phyloP scores from a whole-genome alignment of 116 monocot genomes.

The Cymodocea nodosa region DNA sequence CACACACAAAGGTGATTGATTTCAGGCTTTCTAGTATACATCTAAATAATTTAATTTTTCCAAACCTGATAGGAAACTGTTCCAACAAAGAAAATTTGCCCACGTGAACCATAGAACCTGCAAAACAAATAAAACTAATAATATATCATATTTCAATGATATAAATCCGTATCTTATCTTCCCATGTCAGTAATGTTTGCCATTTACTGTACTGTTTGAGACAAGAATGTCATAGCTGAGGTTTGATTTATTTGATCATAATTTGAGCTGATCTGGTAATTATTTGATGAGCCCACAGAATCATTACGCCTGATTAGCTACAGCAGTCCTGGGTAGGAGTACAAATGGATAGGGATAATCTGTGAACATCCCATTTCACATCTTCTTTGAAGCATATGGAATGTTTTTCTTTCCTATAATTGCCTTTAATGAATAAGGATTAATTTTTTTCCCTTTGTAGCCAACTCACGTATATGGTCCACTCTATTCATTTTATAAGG shows the following conservation, averaged over 20 bases:
- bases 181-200: neutral
- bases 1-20: neutral
- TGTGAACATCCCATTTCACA: no score
- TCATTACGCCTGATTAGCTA: neutral
- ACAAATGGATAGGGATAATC: no score
- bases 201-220: neutral
- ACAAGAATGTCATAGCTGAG: neutral
- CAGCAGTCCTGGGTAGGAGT: neutral
- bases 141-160: neutral
- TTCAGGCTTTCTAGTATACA: neutral
- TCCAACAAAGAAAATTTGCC: neutral
- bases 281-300: neutral
- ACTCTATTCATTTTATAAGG: no score
- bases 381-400: no score
- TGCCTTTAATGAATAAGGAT: no score
- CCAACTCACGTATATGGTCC: no score
- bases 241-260: neutral
- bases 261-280: neutral
- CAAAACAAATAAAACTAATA: neutral
- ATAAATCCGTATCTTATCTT: neutral
- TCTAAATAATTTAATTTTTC: neutral
- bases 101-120: neutral
- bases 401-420: no score
- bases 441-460: no score
- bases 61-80: conserved; percentile 7